Evolutionary conservation across 345 rosid species (phyloP).

Genomic region (Noccaea bulbosa): DNA sequence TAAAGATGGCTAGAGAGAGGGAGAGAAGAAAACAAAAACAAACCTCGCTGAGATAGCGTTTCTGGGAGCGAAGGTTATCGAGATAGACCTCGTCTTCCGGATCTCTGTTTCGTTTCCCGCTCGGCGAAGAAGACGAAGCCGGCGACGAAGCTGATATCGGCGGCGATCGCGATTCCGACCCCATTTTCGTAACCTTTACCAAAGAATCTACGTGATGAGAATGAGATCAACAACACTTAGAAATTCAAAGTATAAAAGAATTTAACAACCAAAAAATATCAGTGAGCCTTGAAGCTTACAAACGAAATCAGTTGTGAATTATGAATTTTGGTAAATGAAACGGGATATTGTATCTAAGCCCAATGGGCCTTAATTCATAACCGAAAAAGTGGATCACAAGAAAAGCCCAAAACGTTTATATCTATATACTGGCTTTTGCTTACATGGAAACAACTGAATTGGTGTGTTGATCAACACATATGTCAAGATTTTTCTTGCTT

Average conservation of each 20-base stretch:
- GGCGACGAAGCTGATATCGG: slow-evolving; percentile 50
- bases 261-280: not conserved
- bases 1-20: not conserved
- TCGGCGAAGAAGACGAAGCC: slow-evolving; percentile 55
- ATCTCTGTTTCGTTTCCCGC: slow-evolving; percentile 82
- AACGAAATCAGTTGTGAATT: not conserved
- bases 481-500: no score
- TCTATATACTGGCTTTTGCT: no score
- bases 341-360: not conserved
- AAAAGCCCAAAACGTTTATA: no score
- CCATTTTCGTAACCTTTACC: slow-evolving; percentile 25
- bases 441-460: no score
- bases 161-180: slow-evolving; percentile 31
- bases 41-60: slow-evolving; percentile 97
- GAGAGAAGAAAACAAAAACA: not conserved
- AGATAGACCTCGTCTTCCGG: slow-evolving; percentile 93
- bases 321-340: not conserved
- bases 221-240: not conserved
- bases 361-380: slow-evolving; percentile 7
- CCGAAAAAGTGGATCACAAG: no score
- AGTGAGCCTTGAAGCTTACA: not conserved
- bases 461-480: no score
- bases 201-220: not conserved
- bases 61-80: slow-evolving; percentile 91
- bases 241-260: not conserved